phyloP scores from a whole-genome alignment of 345 rosid genomes.

The Populus simonii region DNA sequence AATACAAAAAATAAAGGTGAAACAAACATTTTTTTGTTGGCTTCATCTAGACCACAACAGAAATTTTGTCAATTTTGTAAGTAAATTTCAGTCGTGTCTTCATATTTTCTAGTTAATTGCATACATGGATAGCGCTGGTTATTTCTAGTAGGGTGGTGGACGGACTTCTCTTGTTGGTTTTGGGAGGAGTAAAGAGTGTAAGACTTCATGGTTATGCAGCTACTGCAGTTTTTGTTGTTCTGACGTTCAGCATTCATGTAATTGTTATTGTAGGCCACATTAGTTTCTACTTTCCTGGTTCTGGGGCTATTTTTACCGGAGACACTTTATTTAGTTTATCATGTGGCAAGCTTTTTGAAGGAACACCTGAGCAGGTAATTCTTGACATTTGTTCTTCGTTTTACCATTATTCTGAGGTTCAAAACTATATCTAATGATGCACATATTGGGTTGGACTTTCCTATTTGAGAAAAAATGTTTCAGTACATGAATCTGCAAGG shows the following conservation, averaged over 20 bases:
- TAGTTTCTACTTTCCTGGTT: conserved; percentile 90
- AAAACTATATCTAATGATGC: neutral
- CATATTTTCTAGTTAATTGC: neutral
- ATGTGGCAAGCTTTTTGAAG: conserved; percentile 94
- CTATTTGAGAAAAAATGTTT: neutral
- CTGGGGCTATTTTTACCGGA: conserved; percentile 85
- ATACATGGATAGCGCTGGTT: neutral
- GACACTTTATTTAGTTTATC: conserved; percentile 93
- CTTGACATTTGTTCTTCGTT: neutral
- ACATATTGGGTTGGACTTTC: neutral
- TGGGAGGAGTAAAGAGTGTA: neutral
- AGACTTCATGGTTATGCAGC: neutral
- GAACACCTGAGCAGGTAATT: conserved; percentile 80
- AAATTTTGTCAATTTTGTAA: too few species aligned
- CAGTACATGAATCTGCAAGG: neutral
- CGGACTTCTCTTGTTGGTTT: neutral
- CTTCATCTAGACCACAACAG: neutral
- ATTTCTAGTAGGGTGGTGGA: neutral
- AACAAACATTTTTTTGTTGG: neutral
- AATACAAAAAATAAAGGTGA: neutral
- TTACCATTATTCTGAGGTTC: neutral
- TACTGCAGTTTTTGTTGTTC: neutral
- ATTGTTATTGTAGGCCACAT: conserved; percentile 65
- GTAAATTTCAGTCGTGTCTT: neutral
- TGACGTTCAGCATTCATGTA: neutral